Evolutionary conservation across 495 filamentous ascomycete species (phyloP).

Genomic region (Tuber umbilicatum): DNA sequence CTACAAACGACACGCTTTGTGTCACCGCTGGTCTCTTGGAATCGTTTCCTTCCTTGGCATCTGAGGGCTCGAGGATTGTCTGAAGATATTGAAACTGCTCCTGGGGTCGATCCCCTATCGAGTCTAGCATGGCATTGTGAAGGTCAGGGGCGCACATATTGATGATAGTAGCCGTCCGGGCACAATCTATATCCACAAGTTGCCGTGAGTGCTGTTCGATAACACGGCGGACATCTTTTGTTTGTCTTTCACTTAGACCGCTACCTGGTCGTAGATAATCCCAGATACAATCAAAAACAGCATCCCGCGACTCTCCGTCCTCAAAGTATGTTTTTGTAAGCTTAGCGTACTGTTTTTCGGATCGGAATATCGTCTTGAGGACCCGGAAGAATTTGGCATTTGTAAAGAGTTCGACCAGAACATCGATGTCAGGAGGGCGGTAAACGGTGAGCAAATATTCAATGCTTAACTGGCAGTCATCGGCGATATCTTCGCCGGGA

Average conservation of each 20-base stretch:
- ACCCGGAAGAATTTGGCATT: conserved; percentile 87
- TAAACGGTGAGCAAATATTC: conserved; percentile 94
- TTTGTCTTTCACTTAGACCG: conserved; percentile 65
- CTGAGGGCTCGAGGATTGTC: conserved; percentile 67
- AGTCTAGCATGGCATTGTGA: conserved; percentile 62
- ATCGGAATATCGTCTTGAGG: conserved; percentile 76
- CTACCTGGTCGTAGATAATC: conserved; percentile 69
- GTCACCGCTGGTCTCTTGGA: conserved; percentile 29
- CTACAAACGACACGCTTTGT: conserved; percentile 53
- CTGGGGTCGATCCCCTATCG: conserved; percentile 56
- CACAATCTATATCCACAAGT: conserved; percentile 63
- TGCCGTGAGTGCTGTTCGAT: conserved; percentile 62
- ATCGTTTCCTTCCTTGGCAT: conserved; percentile 42
- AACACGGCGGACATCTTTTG: conserved; percentile 64
- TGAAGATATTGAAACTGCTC: conserved; percentile 71
- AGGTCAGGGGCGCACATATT: conserved; percentile 60
- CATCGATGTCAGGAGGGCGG: conserved; percentile 72
- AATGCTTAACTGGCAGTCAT: conserved; percentile 90
- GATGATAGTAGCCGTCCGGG: conserved; percentile 62
- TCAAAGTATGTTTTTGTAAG: conserved; percentile 78
- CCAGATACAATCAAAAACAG: conserved; percentile 70
- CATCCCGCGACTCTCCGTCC: conserved; percentile 65
- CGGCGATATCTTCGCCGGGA: conserved; percentile 70
- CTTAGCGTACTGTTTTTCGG: conserved; percentile 71
- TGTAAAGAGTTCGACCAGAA: conserved; percentile 67